Evolutionary conservation across 306 rosid genomes (phyloP), one percentile per base, ranked within the genome.

Genomic region (Fragaria nilgerrensis): DNA sequence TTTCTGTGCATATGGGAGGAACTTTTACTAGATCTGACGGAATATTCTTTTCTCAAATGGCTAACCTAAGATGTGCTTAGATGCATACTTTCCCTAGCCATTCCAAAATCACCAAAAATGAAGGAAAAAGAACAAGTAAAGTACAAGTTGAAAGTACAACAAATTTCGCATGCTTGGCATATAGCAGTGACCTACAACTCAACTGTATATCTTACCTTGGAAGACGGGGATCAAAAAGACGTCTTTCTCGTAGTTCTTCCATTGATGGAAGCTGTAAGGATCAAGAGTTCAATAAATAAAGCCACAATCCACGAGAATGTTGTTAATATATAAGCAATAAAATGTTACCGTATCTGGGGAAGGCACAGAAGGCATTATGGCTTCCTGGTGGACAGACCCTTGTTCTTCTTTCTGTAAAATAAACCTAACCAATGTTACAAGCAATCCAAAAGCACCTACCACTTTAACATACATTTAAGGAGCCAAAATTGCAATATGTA

Each of bases 201-300:
- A 7, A 45, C 7, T 39, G 70, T 68, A 53, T 75, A 78, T 41
- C 76, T 75, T 78, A 92, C 98, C 97, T 86, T 39, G 97, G 98
- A 84, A 95, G 91, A 73, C 83, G 87, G 16, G 98, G 96, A 79
- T 95, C 92, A 56, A 84, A 88, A 64, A 95, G 88, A 56, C 97
- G 97, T 68, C 79, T 90, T 78, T 95, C 89, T 3, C 93, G 88
- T 53, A 95, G 80, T 85, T 89, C 98, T 79, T 95, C 98, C 93
- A 95, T 67, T 9, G 96, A 86, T 48, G 86, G 72, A 87, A 95
- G 98, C 98, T 95, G 85, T 50, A 78, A 29, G 27, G 7, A 76
- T 47, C 41, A 74, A 62, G 47, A 83, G 47, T 63, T 80, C 45
- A 81, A 70, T 27, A 50, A 15, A 20, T 39, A 43, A 7, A 78